Conservation (phyloP, 1,284 basidiomycete species). For the Cutaneotrichosporon dermatis region DNA sequence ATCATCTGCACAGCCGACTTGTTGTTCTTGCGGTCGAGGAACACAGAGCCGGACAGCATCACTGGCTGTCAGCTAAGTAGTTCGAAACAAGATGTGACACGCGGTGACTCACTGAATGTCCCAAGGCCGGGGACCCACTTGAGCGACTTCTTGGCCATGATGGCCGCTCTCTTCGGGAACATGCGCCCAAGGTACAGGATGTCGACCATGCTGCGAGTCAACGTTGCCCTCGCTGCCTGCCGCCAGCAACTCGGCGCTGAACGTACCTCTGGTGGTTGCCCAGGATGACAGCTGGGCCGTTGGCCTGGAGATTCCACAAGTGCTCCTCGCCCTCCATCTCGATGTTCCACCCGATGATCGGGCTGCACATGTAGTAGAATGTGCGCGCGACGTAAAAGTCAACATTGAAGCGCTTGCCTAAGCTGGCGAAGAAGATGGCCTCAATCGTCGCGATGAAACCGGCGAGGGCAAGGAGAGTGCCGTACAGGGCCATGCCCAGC, state of each 20-base stretch:
- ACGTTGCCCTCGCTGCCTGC: too few species aligned
- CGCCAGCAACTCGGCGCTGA: too few species aligned
- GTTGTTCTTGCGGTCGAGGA: conserved; percentile 83
- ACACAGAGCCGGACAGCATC: conserved; percentile 83
- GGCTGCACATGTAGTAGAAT: conserved; percentile 71
- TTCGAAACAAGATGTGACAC: too few species aligned
- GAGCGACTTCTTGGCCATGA: conserved; percentile 92
- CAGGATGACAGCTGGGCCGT: conserved; percentile 64
- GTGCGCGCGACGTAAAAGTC: conserved; percentile 79
- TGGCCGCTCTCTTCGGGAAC: conserved; percentile 77
- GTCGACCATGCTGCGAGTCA: conserved; percentile 64
- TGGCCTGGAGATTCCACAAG: conserved; percentile 55
- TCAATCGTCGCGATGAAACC: conserved; percentile 71
- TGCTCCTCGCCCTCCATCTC: conserved; percentile 83
- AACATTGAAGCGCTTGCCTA: conserved; percentile 72
- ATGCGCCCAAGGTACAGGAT: conserved; percentile 79
- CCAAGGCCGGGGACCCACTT: conserved; percentile 81
- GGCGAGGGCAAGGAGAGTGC: conserved; percentile 66
- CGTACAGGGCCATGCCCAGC: conserved; percentile 66
- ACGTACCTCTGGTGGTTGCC: conserved; percentile 90
- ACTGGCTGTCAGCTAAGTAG: too few species aligned
- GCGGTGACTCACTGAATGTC: conserved; percentile 69
- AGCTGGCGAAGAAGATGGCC: conserved; percentile 63
- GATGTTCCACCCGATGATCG: conserved; percentile 67
- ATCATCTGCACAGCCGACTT: conserved; percentile 73